These are phyloP conservation scores for Fusarium armeniacum DNA, from an alignment of 2,329 filamentous ascomycete species.

Conservation along the genomic window DNA sequence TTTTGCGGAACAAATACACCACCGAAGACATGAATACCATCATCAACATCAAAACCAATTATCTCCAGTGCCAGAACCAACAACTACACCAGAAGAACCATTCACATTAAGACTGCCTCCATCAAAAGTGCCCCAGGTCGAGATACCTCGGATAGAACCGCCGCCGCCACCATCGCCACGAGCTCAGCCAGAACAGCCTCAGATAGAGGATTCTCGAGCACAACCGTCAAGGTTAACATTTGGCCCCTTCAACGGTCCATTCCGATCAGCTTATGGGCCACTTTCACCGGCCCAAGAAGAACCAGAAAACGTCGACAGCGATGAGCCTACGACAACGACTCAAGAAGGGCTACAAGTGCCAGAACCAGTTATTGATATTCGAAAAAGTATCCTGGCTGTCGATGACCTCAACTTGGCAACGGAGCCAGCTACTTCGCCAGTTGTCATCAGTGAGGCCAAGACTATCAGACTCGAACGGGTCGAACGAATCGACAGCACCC, in stretches of 20 bases:
- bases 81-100: conserved; percentile 3
- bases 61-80: conserved; percentile 22
- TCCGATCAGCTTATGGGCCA: conserved; percentile 27
- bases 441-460: conserved; percentile 42
- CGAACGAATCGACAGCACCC: conserved; percentile 43
- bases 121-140: background rate
- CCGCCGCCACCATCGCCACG: background rate
- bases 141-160: background rate
- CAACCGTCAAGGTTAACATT: conserved; percentile 35
- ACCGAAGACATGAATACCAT: conserved; percentile 24
- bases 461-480: conserved; percentile 38
- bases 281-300: conserved; percentile 41
- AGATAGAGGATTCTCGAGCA: conserved; percentile 14
- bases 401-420: conserved; percentile 30
- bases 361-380: conserved; percentile 14
- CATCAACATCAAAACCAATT: conserved; percentile 20
- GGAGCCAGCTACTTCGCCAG: conserved; percentile 30
- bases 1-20: conserved; percentile 31
- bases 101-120: background rate
- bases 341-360: conserved; percentile 5
- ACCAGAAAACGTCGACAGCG: conserved; percentile 4
- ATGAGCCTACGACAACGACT: background rate
- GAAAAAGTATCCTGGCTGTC: conserved; percentile 20
- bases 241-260: conserved; percentile 23
- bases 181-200: conserved; percentile 2